phyloP scores from a whole-genome alignment of 495 filamentous ascomycete genomes.

The Penicillium lagena region DNA sequence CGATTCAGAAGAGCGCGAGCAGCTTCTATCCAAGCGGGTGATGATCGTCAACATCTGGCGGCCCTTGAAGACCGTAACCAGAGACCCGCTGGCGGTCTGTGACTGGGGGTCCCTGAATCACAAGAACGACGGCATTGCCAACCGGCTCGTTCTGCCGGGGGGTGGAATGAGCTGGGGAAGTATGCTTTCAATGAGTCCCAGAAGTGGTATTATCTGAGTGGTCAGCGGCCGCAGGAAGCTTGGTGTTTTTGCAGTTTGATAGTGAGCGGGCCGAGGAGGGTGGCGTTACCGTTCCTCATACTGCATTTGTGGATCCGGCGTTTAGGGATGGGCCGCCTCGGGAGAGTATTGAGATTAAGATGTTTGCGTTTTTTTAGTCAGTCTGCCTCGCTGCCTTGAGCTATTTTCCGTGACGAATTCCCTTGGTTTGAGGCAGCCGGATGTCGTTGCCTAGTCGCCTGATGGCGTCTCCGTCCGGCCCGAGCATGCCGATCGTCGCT shows the following conservation, averaged over 20 bases:
- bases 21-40: constrained; percentile 45
- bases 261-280: constrained; percentile 15
- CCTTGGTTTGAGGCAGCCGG: not conserved
- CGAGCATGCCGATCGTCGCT: constrained; percentile 8
- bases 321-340: constrained; percentile 30
- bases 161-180: constrained; percentile 13
- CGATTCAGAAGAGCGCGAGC: constrained; percentile 38
- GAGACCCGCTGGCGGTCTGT: constrained; percentile 46
- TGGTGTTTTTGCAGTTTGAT: constrained; percentile 25
- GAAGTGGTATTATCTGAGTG: constrained; percentile 21
- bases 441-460: constrained; percentile 7
- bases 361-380: constrained; percentile 11
- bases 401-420: too few relatives aligned
- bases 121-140: constrained; percentile 5
- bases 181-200: constrained; percentile 10
- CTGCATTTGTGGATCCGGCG: constrained; percentile 43
- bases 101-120: constrained; percentile 19
- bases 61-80: constrained; percentile 47
- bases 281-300: constrained; percentile 36
- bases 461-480: constrained; percentile 18
- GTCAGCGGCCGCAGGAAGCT: constrained; percentile 18
- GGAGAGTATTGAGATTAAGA: constrained; percentile 50
- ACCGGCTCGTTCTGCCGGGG: constrained; percentile 6
- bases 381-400: not conserved
- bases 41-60: constrained; percentile 65